Conservation (phyloP, 2,329 filamentous ascomycete genomes). For the Arthrobotrys sinensis region DNA sequence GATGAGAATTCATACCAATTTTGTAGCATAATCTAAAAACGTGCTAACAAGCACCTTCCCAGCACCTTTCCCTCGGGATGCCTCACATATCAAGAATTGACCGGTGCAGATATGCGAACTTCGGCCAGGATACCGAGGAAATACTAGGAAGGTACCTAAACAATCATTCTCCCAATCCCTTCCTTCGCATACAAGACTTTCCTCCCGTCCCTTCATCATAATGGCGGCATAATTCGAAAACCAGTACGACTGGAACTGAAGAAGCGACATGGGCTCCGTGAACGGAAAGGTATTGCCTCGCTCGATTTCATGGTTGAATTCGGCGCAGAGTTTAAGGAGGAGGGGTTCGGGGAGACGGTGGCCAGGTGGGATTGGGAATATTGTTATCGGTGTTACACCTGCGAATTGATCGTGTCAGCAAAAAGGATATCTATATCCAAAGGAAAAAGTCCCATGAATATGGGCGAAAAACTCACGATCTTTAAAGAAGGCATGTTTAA, state of each 20-base stretch:
- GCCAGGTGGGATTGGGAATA: conserved; percentile 77
- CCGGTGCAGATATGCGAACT: conserved; percentile 85
- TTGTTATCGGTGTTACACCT: conserved; percentile 75
- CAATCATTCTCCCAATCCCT: conserved; percentile 78
- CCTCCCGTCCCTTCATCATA: conserved; percentile 77
- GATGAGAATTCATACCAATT: conserved; percentile 68
- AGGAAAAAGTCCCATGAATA: too few species aligned
- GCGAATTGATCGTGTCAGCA: neutral
- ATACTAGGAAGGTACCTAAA: conserved; percentile 66
- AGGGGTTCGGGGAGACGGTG: conserved; percentile 76
- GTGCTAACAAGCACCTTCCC: conserved; percentile 82
- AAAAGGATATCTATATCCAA: too few species aligned
- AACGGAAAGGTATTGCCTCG: conserved; percentile 82
- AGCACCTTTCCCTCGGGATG: conserved; percentile 80
- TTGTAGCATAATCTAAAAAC: conserved; percentile 83
- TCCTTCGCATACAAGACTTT: conserved; percentile 67
- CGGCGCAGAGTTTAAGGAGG: conserved; percentile 76
- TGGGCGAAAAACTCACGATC: conserved; percentile 43
- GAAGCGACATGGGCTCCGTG: conserved; percentile 75
- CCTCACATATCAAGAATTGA: conserved; percentile 82
- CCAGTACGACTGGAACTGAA: conserved; percentile 79
- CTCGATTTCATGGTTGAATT: conserved; percentile 80
- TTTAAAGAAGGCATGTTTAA: conserved; percentile 60
- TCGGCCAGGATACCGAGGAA: conserved; percentile 68
- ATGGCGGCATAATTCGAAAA: conserved; percentile 81